Evolutionary conservation across 257 asterid species (phyloP).

Genomic region (Asclepias syriaca): DNA sequence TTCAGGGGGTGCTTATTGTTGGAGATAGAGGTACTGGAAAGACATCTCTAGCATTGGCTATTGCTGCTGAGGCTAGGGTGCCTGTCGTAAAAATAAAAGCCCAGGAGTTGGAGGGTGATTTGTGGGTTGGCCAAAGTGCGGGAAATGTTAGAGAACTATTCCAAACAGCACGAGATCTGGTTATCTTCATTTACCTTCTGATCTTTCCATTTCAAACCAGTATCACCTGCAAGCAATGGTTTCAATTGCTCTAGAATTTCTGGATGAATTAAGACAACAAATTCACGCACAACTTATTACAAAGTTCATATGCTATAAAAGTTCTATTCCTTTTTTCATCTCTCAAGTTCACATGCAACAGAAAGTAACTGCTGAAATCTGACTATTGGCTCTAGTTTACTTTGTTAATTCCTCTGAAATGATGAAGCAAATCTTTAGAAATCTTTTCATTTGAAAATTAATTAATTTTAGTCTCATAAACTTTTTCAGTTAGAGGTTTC

Average conservation of each 20-base stretch:
- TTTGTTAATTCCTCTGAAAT: neutral
- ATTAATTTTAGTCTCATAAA: neutral
- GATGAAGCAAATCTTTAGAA: neutral
- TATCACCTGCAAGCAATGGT: neutral
- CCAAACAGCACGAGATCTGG: constrained; percentile 99
- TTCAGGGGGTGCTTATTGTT: constrained; percentile 94
- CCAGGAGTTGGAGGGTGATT: constrained; percentile 87
- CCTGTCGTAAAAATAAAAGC: constrained; percentile 94
- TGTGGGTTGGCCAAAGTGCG: constrained; percentile 99
- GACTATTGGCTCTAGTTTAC: neutral
- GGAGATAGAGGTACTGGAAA: constrained; percentile 99
- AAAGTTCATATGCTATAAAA: neutral
- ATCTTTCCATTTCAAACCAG: neutral
- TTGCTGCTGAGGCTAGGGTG: constrained; percentile 96
- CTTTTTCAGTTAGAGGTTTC: neutral
- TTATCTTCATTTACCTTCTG: constrained; percentile 26
- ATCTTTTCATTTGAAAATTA: neutral
- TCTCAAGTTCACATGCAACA: neutral
- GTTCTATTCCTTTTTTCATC: neutral
- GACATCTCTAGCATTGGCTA: constrained; percentile 92
- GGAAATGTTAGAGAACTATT: constrained; percentile 92
- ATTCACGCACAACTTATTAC: neutral
- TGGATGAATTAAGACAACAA: neutral
- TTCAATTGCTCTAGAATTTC: neutral
- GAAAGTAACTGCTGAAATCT: neutral